These are phyloP conservation scores for Pyropia yezoensis DNA, from an alignment of 23 red algal genomes.

Conservation along the genomic window DNA sequence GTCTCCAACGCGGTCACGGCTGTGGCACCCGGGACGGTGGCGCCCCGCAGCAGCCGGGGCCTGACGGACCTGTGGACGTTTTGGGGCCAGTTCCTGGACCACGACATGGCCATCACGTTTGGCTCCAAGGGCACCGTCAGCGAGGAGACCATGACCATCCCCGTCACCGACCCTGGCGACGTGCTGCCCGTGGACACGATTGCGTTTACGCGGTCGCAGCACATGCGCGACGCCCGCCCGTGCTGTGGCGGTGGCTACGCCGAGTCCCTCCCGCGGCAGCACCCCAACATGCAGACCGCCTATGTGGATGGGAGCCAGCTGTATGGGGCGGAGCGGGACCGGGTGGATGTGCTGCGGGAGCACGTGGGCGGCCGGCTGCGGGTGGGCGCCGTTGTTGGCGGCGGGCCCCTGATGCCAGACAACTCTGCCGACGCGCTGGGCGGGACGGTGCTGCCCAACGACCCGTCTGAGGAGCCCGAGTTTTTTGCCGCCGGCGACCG, in stretches of 20 bases:
- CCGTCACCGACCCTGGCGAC: conserved; percentile 6
- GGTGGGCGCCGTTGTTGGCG: neutral
- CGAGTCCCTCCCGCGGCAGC: conserved; percentile 10
- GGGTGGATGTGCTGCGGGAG: conserved; percentile 14
- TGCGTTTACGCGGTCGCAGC: conserved; percentile 9
- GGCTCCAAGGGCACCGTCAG: neutral
- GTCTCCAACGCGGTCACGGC: no score
- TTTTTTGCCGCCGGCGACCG: conserved; percentile 52
- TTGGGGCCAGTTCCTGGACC: conserved; percentile 52
- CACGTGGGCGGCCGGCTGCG: conserved; percentile 9
- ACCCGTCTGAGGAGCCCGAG: conserved; percentile 6
- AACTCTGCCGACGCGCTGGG: conserved; percentile 19
- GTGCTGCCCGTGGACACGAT: conserved; percentile 3
- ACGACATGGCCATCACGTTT: conserved; percentile 34
- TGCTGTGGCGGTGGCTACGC: conserved; percentile 17
- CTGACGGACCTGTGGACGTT: conserved; percentile 40
- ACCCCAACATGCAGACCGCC: conserved; percentile 17
- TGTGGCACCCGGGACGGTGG: no score
- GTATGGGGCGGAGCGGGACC: conserved; percentile 18
- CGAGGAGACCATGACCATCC: conserved; percentile 6
- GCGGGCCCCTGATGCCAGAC: conserved; percentile 19
- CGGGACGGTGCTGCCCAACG: conserved; percentile 16
- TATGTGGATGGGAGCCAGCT: conserved; percentile 23
- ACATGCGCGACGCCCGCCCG: conserved; percentile 8
- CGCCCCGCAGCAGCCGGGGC: no score